Conservation (phyloP, 441 rosid species). For the Pelargonium fulgidum region DNA sequence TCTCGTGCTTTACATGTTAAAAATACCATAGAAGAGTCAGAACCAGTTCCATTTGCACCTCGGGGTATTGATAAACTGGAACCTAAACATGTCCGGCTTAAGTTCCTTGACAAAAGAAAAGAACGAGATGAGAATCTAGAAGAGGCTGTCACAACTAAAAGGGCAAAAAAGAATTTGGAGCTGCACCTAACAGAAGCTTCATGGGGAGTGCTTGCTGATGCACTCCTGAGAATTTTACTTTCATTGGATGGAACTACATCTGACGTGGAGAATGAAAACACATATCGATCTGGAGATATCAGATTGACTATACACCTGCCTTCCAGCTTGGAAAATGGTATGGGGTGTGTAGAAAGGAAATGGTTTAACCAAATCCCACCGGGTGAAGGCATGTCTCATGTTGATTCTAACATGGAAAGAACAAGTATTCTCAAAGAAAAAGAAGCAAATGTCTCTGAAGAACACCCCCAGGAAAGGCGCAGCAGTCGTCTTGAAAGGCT, state of each 20-base stretch:
- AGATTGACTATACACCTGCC: conserved; percentile 48
- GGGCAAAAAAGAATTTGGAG: conserved; percentile 48
- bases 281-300: conserved; percentile 64
- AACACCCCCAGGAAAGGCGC: conserved; percentile 92
- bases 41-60: conserved; percentile 76
- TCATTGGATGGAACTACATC: conserved; percentile 38
- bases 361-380: conserved; percentile 28
- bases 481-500: conserved; percentile 96
- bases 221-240: conserved; percentile 62
- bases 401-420: conserved; percentile 46
- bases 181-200: conserved; percentile 60
- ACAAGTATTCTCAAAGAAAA: conserved; percentile 41
- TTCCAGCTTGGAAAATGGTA: conserved; percentile 35
- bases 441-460: conserved; percentile 47
- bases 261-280: conserved; percentile 28
- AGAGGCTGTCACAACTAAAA: conserved; percentile 45
- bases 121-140: conserved; percentile 45
- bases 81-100: conserved; percentile 80
- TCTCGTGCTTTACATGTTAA: conserved; percentile 88
- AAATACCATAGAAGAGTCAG: conserved; percentile 68
- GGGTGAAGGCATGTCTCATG: conserved; percentile 36
- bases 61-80: conserved; percentile 94
- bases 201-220: conserved; percentile 60
- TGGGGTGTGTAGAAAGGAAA: conserved; percentile 40
- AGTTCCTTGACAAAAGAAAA: conserved; percentile 84